A percentile compares a stretch with the other conserved stretches of the same genome.
phyloP scores from a whole-genome alignment of 2,329 filamentous ascomycete genomes.

The Aaosphaeria arxii region DNA sequence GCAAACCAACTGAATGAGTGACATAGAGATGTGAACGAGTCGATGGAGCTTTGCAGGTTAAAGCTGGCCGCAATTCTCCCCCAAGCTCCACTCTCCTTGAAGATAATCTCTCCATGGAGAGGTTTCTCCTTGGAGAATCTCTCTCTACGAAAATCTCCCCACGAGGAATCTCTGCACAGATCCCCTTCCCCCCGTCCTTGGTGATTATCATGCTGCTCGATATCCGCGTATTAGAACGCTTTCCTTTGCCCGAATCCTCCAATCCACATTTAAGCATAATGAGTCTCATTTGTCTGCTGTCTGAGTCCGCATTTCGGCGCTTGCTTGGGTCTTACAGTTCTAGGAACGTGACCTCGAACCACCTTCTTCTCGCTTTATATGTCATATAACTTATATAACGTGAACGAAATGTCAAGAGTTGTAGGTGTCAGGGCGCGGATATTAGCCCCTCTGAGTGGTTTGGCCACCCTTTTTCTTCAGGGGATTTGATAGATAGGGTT shows the following conservation, averaged over 20 bases:
- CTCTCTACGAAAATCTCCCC: background rate
- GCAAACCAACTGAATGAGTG: background rate
- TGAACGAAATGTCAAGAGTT: conserved; percentile 1
- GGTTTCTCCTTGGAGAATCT: conserved; percentile 1
- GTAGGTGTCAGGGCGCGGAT: background rate
- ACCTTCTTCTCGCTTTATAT: background rate
- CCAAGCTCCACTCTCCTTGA: background rate
- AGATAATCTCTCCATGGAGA: conserved; percentile 1
- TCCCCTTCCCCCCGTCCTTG: background rate
- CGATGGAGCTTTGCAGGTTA: background rate
- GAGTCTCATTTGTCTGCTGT: background rate
- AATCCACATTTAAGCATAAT: background rate
- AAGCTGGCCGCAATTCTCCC: background rate
- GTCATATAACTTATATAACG: background rate
- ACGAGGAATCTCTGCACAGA: background rate
- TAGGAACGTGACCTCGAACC: background rate
- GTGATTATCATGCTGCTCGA: background rate
- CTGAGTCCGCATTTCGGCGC: background rate
- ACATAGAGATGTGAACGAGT: background rate
- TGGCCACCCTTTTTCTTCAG: background rate
- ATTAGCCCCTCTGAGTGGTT: background rate
- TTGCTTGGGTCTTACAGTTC: background rate
- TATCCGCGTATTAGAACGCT: background rate
- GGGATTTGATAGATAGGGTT: too few species aligned
- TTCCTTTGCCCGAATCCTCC: background rate